Evolutionary conservation across 2,329 filamentous ascomycete genomes (phyloP).

Genomic region (Rutstroemia sp.): DNA sequence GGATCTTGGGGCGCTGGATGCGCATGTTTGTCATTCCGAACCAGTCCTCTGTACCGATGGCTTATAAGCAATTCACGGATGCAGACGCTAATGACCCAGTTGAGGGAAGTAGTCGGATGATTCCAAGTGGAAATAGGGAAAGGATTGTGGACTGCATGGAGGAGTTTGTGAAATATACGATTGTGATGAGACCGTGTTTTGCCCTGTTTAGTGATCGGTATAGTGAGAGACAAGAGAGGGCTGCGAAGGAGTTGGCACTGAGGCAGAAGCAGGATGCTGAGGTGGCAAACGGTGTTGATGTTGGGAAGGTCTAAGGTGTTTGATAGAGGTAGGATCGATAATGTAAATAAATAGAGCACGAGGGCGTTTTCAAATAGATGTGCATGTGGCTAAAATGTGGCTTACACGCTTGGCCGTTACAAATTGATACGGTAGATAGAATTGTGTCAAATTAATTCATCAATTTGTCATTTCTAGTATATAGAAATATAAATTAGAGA

Average conservation of each 20-base stretch:
- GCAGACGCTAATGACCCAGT: conserved; percentile 24
- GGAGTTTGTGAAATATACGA: conserved; percentile 62
- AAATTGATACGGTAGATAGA: too few species aligned
- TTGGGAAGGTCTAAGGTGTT: too few species aligned
- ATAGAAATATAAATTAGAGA: too few species aligned
- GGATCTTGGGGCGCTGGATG: conserved; percentile 62
- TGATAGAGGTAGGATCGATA: too few species aligned
- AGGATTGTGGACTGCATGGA: conserved; percentile 61
- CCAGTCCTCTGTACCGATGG: conserved; percentile 55
- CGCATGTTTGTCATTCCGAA: conserved; percentile 62
- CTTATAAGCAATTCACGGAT: conserved; percentile 55
- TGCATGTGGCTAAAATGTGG: too few species aligned
- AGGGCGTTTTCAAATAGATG: too few species aligned
- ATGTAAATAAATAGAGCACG: too few species aligned
- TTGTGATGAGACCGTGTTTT: conserved; percentile 55
- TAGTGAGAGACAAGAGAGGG: conserved; percentile 45
- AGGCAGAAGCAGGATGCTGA: too few species aligned
- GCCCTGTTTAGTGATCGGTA: conserved; percentile 54
- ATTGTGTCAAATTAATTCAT: too few species aligned
- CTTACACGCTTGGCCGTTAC: too few species aligned
- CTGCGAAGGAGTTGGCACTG: neutral
- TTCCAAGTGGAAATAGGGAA: conserved; percentile 49
- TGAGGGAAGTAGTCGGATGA: conserved; percentile 41
- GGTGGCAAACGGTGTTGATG: too few species aligned
- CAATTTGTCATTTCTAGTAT: too few species aligned